phyloP scores from a whole-genome alignment of 257 asterid genomes.

The Marsdenia floribunda region DNA sequence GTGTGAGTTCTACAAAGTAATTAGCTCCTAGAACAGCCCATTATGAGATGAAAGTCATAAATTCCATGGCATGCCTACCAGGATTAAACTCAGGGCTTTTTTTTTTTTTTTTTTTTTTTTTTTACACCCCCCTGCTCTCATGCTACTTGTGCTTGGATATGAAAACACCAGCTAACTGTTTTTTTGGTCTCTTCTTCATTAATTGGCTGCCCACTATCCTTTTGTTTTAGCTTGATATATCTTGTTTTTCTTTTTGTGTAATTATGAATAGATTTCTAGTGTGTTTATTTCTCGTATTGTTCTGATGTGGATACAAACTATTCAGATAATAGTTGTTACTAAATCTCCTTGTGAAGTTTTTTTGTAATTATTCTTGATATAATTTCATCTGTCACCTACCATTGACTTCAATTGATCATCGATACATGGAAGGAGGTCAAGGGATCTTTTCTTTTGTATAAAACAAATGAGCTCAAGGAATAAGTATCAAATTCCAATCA shows the following conservation, averaged over 20 bases:
- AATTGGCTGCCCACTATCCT: background rate
- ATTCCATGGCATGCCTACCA: background rate
- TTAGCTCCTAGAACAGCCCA: background rate
- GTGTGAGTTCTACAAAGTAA: background rate
- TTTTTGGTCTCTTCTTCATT: background rate
- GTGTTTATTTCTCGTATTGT: background rate
- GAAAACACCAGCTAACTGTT: background rate
- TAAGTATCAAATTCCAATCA: background rate
- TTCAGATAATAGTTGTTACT: background rate
- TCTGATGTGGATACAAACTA: background rate
- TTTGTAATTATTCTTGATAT: background rate
- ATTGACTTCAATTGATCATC: background rate
- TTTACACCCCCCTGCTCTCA: background rate
- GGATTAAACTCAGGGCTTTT: background rate
- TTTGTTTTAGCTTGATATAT: background rate
- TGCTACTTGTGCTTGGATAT: background rate
- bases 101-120: background rate
- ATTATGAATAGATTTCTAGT: background rate
- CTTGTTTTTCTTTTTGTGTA: background rate
- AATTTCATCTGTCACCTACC: background rate
- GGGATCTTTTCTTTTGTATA: conserved; percentile 1
- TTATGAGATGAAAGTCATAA: background rate
- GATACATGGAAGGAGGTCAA: background rate
- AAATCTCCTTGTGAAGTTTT: background rate
- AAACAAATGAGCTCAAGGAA: background rate